phyloP scores from a whole-genome alignment of 1,284 basidiomycete genomes.

The Ceratobasidium sp. region DNA sequence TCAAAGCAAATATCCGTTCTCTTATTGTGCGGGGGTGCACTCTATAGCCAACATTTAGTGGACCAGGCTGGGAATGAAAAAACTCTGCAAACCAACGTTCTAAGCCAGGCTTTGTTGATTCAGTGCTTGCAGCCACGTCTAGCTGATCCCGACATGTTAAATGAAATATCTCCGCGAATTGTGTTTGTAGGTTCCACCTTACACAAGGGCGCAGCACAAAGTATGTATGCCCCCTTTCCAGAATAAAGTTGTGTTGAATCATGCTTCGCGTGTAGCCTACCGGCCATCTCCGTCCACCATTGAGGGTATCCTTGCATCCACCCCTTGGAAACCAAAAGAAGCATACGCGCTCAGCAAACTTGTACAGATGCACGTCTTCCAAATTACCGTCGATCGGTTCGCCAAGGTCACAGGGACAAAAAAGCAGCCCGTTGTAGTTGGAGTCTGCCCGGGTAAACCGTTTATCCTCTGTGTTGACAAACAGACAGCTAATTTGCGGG shows the following conservation, averaged over 20 bases:
- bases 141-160: not conserved
- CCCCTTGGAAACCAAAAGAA: slow-evolving; percentile 20
- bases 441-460: slow-evolving; percentile 42
- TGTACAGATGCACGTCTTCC: slow-evolving; percentile 40
- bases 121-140: slow-evolving; percentile 33
- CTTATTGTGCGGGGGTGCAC: slow-evolving; percentile 18
- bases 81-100: slow-evolving; percentile 41
- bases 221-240: slow-evolving; percentile 5
- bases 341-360: slow-evolving; percentile 40
- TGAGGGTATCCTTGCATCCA: slow-evolving; percentile 9
- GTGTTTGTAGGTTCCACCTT: slow-evolving; percentile 40
- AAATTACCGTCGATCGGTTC: slow-evolving; percentile 35
- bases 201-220: slow-evolving; percentile 38
- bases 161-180: slow-evolving; percentile 27
- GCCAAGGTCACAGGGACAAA: not conserved
- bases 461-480: not conserved
- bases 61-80: slow-evolving; percentile 38
- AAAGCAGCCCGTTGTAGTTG: slow-evolving; percentile 20
- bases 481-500: not conserved
- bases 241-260: not conserved
- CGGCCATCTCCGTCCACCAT: slow-evolving; percentile 31
- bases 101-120: slow-evolving; percentile 42
- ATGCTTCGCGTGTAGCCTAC: not conserved
- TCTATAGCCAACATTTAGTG: not conserved
- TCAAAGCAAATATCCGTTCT: slow-evolving; percentile 22